Percentiles rank a stretch among this genome's conserved stretches.
These are phyloP conservation scores for Trifolium subterraneum DNA, from an alignment of 306 rosid species.

Conservation along the genomic window DNA sequence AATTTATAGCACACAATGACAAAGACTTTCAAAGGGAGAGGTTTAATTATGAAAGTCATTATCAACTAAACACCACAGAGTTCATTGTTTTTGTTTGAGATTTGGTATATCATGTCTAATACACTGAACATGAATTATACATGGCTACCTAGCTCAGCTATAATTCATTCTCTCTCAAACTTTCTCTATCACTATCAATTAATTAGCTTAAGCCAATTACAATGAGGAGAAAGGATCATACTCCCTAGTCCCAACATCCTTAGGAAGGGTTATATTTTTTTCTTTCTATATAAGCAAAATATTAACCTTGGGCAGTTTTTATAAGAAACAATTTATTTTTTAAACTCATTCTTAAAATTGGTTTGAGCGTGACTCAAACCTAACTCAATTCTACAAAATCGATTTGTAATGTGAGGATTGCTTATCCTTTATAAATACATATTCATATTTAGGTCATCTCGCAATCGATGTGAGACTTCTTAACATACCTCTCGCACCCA, in stretches of 20 bases:
- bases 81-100: slow-evolving; percentile 31
- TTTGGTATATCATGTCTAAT: slow-evolving; percentile 31
- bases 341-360: no score
- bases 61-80: slow-evolving; percentile 26
- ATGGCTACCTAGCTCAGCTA: slow-evolving; percentile 14
- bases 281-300: no score
- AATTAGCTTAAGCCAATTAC: slow-evolving; percentile 42
- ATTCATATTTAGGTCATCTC: no score
- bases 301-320: no score
- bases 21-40: slow-evolving; percentile 30
- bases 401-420: no score
- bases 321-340: no score
- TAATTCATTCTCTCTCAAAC: slow-evolving; percentile 33
- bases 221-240: slow-evolving; percentile 30
- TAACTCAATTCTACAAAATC: no score
- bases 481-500: no score
- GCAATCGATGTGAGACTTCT: no score
- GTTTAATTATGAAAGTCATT: slow-evolving; percentile 29
- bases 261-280: slow-evolving; percentile 9
- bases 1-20: slow-evolving; percentile 39
- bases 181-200: slow-evolving; percentile 41
- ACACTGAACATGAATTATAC: slow-evolving; percentile 22
- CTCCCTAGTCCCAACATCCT: slow-evolving; percentile 46
- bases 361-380: no score
- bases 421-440: no score